Evolutionary conservation across 352 stramenopile genomes (phyloP).

Genomic region (Phytophthora brassicae): DNA sequence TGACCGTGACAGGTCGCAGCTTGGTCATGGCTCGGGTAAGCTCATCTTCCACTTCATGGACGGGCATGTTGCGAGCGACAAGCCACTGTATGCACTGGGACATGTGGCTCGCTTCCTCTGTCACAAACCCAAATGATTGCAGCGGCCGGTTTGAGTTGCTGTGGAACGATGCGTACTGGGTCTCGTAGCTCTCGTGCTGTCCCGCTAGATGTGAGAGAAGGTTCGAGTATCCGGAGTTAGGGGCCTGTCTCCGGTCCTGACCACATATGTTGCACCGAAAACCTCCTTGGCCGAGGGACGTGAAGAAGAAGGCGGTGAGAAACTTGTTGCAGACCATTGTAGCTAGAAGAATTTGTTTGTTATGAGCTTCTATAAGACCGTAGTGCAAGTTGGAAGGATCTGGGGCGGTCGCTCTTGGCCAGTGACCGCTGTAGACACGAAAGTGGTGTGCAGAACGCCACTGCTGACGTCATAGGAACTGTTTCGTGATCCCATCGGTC

Average conservation of each 20-base stretch:
- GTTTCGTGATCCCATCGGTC: no score
- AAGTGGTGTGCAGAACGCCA: no score
- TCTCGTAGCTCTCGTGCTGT: neutral
- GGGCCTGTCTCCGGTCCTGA: neutral
- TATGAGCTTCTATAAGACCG: no score
- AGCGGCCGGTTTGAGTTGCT: neutral
- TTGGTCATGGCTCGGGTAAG: slow-evolving; percentile 1
- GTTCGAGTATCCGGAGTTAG: slow-evolving; percentile 1
- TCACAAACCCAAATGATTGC: neutral
- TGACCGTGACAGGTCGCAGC: neutral
- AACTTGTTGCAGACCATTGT: neutral
- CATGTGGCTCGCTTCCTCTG: slow-evolving; percentile 3
- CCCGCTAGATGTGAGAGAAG: neutral
- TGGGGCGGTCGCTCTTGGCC: no score
- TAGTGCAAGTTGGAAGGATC: no score
- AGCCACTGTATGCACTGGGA: slow-evolving; percentile 9
- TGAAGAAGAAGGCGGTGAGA: neutral
- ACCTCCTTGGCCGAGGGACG: neutral
- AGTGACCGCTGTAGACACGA: no score
- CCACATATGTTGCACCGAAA: slow-evolving; percentile 5
- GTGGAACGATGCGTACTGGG: neutral
- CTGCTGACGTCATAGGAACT: no score
- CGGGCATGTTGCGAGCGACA: slow-evolving; percentile 2
- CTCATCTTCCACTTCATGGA: slow-evolving; percentile 5
- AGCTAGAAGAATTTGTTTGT: no score